These are phyloP conservation scores for Blastomyces percursus DNA, from an alignment of 2,329 filamentous ascomycete genomes.

Conservation along the genomic window DNA sequence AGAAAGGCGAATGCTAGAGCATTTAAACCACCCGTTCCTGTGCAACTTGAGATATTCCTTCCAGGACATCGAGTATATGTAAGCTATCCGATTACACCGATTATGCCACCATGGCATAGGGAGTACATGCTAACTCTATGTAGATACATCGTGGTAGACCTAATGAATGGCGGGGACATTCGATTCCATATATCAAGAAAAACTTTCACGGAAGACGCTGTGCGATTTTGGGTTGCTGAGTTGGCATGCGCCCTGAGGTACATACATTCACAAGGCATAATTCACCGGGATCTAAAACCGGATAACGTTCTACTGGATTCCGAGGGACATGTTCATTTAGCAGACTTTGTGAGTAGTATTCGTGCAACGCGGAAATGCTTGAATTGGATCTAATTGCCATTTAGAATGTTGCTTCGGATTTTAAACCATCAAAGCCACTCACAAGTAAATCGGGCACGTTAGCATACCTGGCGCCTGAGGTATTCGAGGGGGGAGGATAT, in stretches of 20 bases:
- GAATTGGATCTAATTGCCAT: constrained; percentile 11
- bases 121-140: constrained; percentile 18
- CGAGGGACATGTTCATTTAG: constrained; percentile 90
- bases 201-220: constrained; percentile 93
- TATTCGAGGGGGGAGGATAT: constrained; percentile 84
- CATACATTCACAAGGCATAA: constrained; percentile 74
- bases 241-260: constrained; percentile 83
- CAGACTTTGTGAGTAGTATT: constrained; percentile 69
- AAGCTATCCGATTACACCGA: constrained; percentile 29
- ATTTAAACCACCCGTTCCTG: constrained; percentile 94
- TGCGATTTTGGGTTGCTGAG: constrained; percentile 94
- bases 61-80: constrained; percentile 98
- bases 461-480: constrained; percentile 90
- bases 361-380: background rate
- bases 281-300: constrained; percentile 84
- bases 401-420: constrained; percentile 93
- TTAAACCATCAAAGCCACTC: constrained; percentile 66
- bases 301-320: constrained; percentile 83
- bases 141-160: constrained; percentile 84
- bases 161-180: constrained; percentile 95
- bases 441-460: constrained; percentile 96
- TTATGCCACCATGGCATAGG: background rate
- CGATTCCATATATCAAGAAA: constrained; percentile 97
- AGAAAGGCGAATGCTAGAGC: constrained; percentile 94
- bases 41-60: constrained; percentile 99